These are phyloP conservation scores for Microthyrium microscopicum DNA, from an alignment of 2,329 filamentous ascomycete genomes.

Conservation along the genomic window DNA sequence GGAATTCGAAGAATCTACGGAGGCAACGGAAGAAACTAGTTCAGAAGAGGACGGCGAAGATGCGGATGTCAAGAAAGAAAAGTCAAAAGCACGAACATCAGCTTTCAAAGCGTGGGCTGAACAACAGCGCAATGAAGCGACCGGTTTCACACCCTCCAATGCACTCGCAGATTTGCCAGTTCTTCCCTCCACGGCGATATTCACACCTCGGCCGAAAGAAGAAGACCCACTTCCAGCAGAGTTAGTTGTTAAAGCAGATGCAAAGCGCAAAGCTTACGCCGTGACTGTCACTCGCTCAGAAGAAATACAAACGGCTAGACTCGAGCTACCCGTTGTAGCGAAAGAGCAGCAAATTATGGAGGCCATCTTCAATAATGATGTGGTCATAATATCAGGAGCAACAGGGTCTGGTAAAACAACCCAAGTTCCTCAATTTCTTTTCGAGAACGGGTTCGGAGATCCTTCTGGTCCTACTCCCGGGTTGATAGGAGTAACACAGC, in stretches of 20 bases:
- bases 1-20: constrained; percentile 11
- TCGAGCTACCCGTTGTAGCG: constrained; percentile 75
- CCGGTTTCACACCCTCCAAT: constrained; percentile 46
- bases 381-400: constrained; percentile 81
- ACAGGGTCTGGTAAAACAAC: constrained; percentile 98
- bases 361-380: constrained; percentile 78
- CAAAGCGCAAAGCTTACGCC: constrained; percentile 56
- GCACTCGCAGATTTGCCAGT: constrained; percentile 20
- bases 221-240: constrained; percentile 55
- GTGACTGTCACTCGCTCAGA: constrained; percentile 53
- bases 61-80: constrained; percentile 20
- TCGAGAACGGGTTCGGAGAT: constrained; percentile 80
- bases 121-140: constrained; percentile 66
- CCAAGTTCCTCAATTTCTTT: constrained; percentile 90
- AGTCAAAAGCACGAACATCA: constrained; percentile 32
- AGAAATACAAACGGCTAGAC: constrained; percentile 60
- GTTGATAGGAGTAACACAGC: constrained; percentile 90
- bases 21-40: constrained; percentile 17
- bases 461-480: constrained; percentile 64
- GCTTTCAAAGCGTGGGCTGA: constrained; percentile 93
- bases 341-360: constrained; percentile 98
- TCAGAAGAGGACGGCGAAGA: constrained; percentile 16
- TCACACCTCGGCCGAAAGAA: constrained; percentile 50
- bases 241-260: constrained; percentile 37
- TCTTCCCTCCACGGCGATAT: constrained; percentile 29